Base-by-base conservation (phyloP, 805 yeast genomes). In the Kodamaea fukazawae region DNA sequence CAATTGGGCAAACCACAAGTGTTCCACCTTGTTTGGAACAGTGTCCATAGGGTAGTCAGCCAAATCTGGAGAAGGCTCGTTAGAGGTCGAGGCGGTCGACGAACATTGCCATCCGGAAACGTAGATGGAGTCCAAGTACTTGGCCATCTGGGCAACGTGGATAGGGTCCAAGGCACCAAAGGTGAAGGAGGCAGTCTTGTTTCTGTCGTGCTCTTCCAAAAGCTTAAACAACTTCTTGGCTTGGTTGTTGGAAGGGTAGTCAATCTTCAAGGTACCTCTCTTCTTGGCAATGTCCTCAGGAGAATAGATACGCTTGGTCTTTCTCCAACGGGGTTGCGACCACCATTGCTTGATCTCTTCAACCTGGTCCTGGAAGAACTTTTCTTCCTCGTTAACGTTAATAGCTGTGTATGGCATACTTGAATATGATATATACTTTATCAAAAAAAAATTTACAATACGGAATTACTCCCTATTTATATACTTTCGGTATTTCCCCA, bases 91-190 rank as follows among this genome's bases (percentile, higher is more conserved):
- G 39, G 98, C 97, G 40, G 98, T 91, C 15, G 97, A 89, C 34
- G 96, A 89, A 65, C 96, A 90, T 73, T 91, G 99, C 99, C 99
- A 91, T 39, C 99, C 99, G 30, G 95, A 85, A 49, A 91, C 95
- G 65, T 91, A 91, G 53, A 91, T 78, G 9, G 95, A 78, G 67
- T 90, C 98, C 57, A 91, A 75, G 67, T 87, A 88, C 66, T 86
- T 87, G 54, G 96, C 95, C 98, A 91, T 91, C 70, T 91, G 97
- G 45, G 96, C 73, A 49, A 89, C 88, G 61, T 91, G 97, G 51
- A 91, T 84, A 18, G 97, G 96, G 65, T 91, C 97, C 55, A 91
- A 74, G 16, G 97, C 97, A 62, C 97, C 98, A 60, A 88, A 90
- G 25, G 97, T 89, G 74, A 81, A 82, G 15, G 96, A 83, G 27